Evolutionary conservation across 495 filamentous ascomycete species (phyloP).

Genomic region (Tuber umbilicatum): DNA sequence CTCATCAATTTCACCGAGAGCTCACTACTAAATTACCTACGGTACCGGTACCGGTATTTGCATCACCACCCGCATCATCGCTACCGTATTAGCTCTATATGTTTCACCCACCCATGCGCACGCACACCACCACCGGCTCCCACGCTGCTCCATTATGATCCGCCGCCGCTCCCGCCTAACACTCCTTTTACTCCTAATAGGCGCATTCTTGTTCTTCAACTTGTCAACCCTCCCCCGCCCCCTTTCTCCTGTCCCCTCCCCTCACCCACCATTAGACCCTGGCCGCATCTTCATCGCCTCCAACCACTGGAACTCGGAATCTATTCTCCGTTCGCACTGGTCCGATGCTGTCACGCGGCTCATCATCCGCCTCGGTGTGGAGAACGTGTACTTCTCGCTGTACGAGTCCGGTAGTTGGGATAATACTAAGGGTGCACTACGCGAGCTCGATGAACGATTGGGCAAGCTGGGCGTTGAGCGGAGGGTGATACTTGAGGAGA

Average conservation of each 20-base stretch:
- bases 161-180: neutral
- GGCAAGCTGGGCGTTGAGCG: slow-evolving; percentile 50
- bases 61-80: neutral
- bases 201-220: neutral
- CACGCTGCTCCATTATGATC: neutral
- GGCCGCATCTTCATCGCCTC: slow-evolving; percentile 60
- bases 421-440: slow-evolving; percentile 58
- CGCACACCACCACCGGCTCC: neutral
- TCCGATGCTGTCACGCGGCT: slow-evolving; percentile 55
- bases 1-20: neutral
- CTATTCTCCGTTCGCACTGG: slow-evolving; percentile 58
- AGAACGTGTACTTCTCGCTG: slow-evolving; percentile 65
- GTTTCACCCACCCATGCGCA: neutral
- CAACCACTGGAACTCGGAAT: slow-evolving; percentile 65
- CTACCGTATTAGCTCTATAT: neutral
- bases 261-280: neutral
- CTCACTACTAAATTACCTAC: neutral
- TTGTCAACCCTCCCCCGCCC: neutral
- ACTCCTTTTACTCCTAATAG: neutral
- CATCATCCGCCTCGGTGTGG: slow-evolving; percentile 51
- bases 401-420: slow-evolving; percentile 70
- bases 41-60: neutral
- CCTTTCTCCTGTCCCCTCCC: neutral
- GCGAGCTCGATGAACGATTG: slow-evolving; percentile 54
- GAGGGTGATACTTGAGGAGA: slow-evolving; percentile 51